A percentile compares a stretch with the other conserved stretches of the same genome.
These are phyloP conservation scores for Rhytidhysteron rufulum DNA, from an alignment of 2,329 filamentous ascomycete species.

Conservation along the genomic window DNA sequence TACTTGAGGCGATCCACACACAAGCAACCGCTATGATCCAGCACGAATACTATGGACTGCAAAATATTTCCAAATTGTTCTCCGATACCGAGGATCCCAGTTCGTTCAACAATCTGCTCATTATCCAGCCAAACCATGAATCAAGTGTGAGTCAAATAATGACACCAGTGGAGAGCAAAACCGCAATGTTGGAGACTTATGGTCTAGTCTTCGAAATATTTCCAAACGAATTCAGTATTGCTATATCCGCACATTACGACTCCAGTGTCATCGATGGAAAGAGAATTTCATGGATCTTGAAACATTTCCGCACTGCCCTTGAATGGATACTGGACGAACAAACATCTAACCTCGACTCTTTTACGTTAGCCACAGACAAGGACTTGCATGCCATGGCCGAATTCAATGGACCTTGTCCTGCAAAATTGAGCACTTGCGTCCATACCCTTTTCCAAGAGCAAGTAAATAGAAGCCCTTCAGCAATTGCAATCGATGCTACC, in stretches of 20 bases:
- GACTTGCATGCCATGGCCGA: no score
- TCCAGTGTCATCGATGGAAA: no score
- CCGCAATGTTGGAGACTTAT: no score
- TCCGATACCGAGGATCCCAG: no score
- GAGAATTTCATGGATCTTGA: no score
- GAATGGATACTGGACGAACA: no score
- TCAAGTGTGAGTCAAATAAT: conserved; percentile 7
- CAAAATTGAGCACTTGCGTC: neutral
- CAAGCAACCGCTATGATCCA: conserved; percentile 45
- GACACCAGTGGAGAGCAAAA: neutral
- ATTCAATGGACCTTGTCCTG: neutral
- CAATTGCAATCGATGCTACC: neutral
- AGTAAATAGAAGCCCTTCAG: neutral
- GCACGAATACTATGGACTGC: conserved; percentile 19
- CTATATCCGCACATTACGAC: no score
- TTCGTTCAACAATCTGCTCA: conserved; percentile 45
- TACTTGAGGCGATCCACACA: conserved; percentile 37
- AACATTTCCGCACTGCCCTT: no score
- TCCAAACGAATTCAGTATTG: neutral
- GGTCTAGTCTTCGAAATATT: no score
- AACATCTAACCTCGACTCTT: no score
- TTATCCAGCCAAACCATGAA: conserved; percentile 13
- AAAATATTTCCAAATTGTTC: conserved; percentile 7
- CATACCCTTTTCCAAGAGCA: neutral
- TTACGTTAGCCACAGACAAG: no score